Evolutionary conservation across 805 yeast species (phyloP).

Genomic region (Wickerhamomyces canadensis): DNA sequence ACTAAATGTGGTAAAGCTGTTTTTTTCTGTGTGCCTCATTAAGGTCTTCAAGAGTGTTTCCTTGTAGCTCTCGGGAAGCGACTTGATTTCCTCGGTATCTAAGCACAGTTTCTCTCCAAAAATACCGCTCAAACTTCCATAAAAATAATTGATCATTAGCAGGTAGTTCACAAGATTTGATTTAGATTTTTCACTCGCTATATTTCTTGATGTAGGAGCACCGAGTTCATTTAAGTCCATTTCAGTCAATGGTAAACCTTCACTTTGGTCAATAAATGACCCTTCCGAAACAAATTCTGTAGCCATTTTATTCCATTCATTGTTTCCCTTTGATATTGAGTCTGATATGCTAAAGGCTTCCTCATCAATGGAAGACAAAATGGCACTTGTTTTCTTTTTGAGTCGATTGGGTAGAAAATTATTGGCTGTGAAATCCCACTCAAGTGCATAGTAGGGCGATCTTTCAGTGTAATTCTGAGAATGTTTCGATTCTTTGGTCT

Average conservation of each 20-base stretch:
- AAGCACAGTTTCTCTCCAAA: constrained; percentile 1
- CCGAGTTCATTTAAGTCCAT: constrained; percentile 5
- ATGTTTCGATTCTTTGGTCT: background rate
- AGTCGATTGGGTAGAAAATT: background rate
- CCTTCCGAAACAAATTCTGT: background rate
- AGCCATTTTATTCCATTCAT: background rate
- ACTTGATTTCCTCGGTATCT: background rate
- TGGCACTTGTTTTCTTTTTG: background rate
- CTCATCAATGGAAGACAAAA: background rate
- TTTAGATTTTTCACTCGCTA: constrained; percentile 3
- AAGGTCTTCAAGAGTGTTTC: background rate
- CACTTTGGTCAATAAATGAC: background rate
- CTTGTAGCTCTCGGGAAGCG: background rate
- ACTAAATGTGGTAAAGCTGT: background rate
- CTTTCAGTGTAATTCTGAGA: background rate
- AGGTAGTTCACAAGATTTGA: constrained; percentile 3
- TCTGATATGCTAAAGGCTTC: background rate
- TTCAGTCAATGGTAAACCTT: constrained; percentile 7
- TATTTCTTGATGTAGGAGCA: background rate
- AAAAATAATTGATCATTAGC: background rate
- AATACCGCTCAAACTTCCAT: background rate
- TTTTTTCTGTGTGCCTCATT: background rate
- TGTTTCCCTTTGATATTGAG: too few species aligned
- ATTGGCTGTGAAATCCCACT: background rate
- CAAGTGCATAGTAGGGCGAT: background rate